Conservation (phyloP, 768 basidiomycete species). For the Agrocybe chaxingu region DNA sequence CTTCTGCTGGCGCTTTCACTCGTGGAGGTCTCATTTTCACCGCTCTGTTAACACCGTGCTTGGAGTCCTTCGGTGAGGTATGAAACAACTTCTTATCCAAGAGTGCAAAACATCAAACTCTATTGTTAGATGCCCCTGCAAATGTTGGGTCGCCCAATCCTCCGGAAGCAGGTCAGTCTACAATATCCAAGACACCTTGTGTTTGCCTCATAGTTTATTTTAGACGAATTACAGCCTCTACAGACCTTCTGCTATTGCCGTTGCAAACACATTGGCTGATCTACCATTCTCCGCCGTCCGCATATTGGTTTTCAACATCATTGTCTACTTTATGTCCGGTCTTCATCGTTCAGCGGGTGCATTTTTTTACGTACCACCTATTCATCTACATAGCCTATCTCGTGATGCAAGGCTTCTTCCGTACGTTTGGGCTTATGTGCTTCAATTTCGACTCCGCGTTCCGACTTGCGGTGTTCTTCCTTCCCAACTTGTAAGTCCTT, state of each 20-base stretch:
- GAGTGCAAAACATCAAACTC: constrained; percentile 15
- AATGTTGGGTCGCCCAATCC: constrained; percentile 78
- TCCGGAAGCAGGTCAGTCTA: constrained; percentile 53
- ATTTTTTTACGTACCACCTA: constrained; percentile 58
- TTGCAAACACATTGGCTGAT: constrained; percentile 68
- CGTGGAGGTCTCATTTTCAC: constrained; percentile 77
- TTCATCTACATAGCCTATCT: constrained; percentile 64
- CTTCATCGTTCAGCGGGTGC: constrained; percentile 41
- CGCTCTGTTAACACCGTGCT: constrained; percentile 60
- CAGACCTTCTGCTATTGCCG: constrained; percentile 57
- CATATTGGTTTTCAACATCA: constrained; percentile 57
- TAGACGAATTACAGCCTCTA: constrained; percentile 64
- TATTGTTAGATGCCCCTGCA: constrained; percentile 64
- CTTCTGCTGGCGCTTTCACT: constrained; percentile 82
- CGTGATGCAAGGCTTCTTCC: constrained; percentile 83
- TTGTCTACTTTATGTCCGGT: constrained; percentile 67
- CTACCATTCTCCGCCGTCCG: constrained; percentile 64
- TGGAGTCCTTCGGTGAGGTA: constrained; percentile 71
- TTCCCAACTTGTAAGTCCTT: constrained; percentile 60
- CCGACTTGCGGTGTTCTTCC: constrained; percentile 60
- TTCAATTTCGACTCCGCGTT: constrained; percentile 45
- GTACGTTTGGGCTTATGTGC: constrained; percentile 60
- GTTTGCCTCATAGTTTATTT: not conserved
- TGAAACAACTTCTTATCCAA: not conserved
- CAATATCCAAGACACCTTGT: not conserved